These are phyloP conservation scores for Phytophthora podocarpi DNA, from an alignment of 352 stramenopile species.

Conservation along the genomic window DNA sequence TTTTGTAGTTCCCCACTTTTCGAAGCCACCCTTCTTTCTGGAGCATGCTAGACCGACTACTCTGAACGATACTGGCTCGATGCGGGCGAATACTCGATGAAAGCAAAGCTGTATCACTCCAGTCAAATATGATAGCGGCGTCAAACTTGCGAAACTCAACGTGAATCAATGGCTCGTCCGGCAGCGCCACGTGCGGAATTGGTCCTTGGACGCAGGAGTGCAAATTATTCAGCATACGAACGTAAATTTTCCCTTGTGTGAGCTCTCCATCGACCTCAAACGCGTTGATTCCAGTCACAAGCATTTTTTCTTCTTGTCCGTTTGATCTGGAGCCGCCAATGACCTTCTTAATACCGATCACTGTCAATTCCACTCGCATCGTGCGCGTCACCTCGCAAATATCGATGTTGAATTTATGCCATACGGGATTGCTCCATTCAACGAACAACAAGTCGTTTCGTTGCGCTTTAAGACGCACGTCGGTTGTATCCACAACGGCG, in stretches of 20 bases:
- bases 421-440: slow-evolving; percentile 74
- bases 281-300: slow-evolving; percentile 81
- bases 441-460: slow-evolving; percentile 73
- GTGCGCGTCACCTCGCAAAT: slow-evolving; percentile 73
- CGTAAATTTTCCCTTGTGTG: slow-evolving; percentile 68
- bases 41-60: slow-evolving; percentile 58
- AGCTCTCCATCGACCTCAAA: slow-evolving; percentile 84
- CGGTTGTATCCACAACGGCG: slow-evolving; percentile 69
- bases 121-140: slow-evolving; percentile 76
- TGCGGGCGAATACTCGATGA: slow-evolving; percentile 40
- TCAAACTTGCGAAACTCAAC: slow-evolving; percentile 72
- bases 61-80: slow-evolving; percentile 59
- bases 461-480: slow-evolving; percentile 77
- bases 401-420: slow-evolving; percentile 80
- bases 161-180: slow-evolving; percentile 75
- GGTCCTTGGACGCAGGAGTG: slow-evolving; percentile 70
- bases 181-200: slow-evolving; percentile 75
- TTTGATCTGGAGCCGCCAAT: slow-evolving; percentile 48
- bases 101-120: slow-evolving; percentile 39
- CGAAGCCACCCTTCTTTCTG: slow-evolving; percentile 85
- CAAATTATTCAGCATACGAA: slow-evolving; percentile 87
- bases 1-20: slow-evolving; percentile 77
- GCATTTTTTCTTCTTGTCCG: slow-evolving; percentile 68
- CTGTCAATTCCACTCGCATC: slow-evolving; percentile 77
- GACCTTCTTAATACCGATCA: slow-evolving; percentile 78